These are phyloP conservation scores for Boletus rubroflammeus DNA, from an alignment of 768 basidiomycete species.

Conservation along the genomic window DNA sequence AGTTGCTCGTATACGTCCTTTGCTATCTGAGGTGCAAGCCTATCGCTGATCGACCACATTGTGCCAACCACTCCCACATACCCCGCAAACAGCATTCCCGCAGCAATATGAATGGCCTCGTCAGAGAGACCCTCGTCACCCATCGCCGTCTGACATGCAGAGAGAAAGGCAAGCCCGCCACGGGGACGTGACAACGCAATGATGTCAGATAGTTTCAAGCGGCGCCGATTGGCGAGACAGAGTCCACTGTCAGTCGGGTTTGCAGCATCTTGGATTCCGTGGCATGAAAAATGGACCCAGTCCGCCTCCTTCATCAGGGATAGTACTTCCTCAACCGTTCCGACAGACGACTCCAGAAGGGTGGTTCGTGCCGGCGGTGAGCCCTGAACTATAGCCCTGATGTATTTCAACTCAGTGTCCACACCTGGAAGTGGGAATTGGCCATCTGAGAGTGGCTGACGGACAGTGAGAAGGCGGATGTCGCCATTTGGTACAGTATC, in stretches of 20 bases:
- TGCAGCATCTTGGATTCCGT: not conserved
- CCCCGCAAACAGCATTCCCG: constrained; percentile 36
- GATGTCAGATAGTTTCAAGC: constrained; percentile 4
- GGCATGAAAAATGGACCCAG: not conserved
- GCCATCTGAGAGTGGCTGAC: not conserved
- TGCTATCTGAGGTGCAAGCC: constrained; percentile 34
- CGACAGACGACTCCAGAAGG: not conserved
- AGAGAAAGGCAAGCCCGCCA: constrained; percentile 40
- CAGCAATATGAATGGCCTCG: constrained; percentile 43
- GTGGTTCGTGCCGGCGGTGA: not conserved
- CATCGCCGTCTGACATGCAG: constrained; percentile 45
- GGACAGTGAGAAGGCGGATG: not conserved
- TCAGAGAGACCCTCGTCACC: constrained; percentile 33
- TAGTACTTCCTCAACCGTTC: not conserved
- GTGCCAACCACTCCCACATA: constrained; percentile 38
- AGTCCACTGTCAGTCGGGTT: constrained; percentile 23
- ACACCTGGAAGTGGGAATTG: not conserved
- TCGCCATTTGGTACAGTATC: not conserved
- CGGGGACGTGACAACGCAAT: constrained; percentile 10
- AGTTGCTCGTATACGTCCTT: constrained; percentile 30
- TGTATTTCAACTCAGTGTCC: not conserved
- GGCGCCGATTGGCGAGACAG: not conserved
- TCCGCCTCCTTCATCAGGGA: not conserved
- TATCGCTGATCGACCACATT: constrained; percentile 43
- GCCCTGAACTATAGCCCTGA: not conserved